Base-by-base conservation (phyloP, 169 alveolate species). In the Eimeria falciformis region DNA sequence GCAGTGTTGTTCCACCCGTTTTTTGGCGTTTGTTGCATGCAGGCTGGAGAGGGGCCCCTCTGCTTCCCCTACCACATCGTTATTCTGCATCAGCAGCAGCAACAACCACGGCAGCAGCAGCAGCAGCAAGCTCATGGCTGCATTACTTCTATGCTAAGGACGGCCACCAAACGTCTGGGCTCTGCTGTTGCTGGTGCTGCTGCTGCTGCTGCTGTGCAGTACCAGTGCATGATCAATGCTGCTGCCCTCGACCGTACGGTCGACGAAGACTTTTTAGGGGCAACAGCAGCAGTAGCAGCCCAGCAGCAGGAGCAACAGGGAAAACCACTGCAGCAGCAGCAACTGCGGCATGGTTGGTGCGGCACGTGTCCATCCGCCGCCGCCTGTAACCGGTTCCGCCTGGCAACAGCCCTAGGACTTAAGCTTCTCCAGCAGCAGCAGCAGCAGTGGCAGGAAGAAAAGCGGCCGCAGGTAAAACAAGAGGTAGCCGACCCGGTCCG, bases 141-240 rank as follows among this genome's bases (percentile, higher is more conserved):
- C 71, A 9, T 58, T 11, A 27, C 18, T 7, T n/a, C 9, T 27
- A 58, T 58, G 71, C 18, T 58, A 27, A 7, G 71, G 21, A 21
- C 71, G 9, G 71, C 71, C 25, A 27, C 21, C 33, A 9, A 58
- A 27, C 18, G 33, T n/a, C 71, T 58, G 33, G 71, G 71, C 9
- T 5, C 25, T 58, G 71, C 71, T 58, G 71, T 27, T 58, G 71
- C 71, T 58, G 71, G 33, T n/a, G 71, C 71, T 14, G 71, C 71
- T 9, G 71, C 71, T 58, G 71, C 71, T n/a, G 71, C 71, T n/a
- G 71, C 71, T 14, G 18, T 58, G 11, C 71, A 58, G 27, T 58
- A 58, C 71, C 71, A 58, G 71, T 58, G 71, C 71, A 14, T 14
- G 33, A 58, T 58, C 71, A 27, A 58, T 58, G 71, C 71, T 14